Base-by-base conservation (phyloP, 2,329 filamentous ascomycete species). In the Colletotrichum sp. region DNA sequence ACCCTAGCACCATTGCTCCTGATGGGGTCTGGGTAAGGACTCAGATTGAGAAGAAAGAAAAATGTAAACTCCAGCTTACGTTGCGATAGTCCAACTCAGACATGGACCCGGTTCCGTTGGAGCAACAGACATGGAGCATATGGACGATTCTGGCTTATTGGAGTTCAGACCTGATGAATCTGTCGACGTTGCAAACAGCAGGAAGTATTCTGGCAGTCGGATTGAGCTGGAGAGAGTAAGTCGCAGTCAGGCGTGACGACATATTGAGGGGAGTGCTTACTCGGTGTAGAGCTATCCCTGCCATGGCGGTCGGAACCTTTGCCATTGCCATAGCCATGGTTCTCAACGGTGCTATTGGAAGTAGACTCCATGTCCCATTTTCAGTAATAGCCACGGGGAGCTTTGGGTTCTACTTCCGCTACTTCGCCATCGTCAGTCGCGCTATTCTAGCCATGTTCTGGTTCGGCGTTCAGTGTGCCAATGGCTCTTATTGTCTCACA, bases 401-500 rank as follows among this genome's bases (percentile, higher is more conserved):
- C 30, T 86, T 86, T 72, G 85, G 85, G 12, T 86, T 82, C 77
- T 84, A 85, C 78, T 80, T 86, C 36, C 81, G 83, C 30, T 72
- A 78, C 55, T 79, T 79, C 44, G 72, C 77, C 34, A 81, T 89
- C 61, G 79, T 87, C 8, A 84, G 86, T 34, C 85, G 88, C 29
- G 81, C 84, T 3, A 81, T 89, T 59, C 81, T 89, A 22, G 87
- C 87, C 30, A 86, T 89, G 80, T 88, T 90, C 79, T 90, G 88
- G 93, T 91, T 93, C 69, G 91, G 92, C 1, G 93, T 94, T 63
- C 92, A 94, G 52, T 70, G 66, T 34, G 32, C 62, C 8, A 77
- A 66, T n/a, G 66, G 75, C 11, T 71, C 75, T 12, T 70, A 62
- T n/a, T 61, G 61, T 57, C 44, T 71, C 59, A 85, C 84, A 1